Evolutionary conservation across 1,139 yeast genomes (phyloP).

Genomic region (Yamadazyma atmosphaerica): DNA sequence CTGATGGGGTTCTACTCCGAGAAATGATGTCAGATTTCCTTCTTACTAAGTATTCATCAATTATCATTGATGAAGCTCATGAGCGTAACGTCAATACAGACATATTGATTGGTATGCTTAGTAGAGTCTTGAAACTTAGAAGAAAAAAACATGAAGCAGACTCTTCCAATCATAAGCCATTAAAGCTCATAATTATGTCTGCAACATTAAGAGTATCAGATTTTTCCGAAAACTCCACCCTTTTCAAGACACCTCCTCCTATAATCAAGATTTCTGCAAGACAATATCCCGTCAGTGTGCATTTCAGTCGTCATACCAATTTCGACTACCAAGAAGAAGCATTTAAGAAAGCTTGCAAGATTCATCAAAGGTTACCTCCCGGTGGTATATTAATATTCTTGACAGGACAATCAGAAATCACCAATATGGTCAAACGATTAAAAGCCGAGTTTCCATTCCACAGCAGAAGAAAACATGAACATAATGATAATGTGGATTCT

Average conservation of each 20-base stretch:
- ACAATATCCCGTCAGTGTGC: slow-evolving; percentile 91
- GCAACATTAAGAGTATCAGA: slow-evolving; percentile 94
- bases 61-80: slow-evolving; percentile 96
- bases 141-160: slow-evolving; percentile 51
- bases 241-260: slow-evolving; percentile 85
- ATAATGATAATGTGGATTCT: slow-evolving; percentile 22
- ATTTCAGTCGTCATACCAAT: slow-evolving; percentile 80
- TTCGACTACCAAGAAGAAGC: slow-evolving; percentile 86
- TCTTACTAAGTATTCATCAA: slow-evolving; percentile 76
- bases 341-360: slow-evolving; percentile 78
- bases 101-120: slow-evolving; percentile 89
- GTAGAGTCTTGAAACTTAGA: slow-evolving; percentile 81
- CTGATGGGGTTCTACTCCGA: slow-evolving; percentile 93
- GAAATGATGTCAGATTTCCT: slow-evolving; percentile 90
- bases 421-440: slow-evolving; percentile 67
- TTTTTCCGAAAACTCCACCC: slow-evolving; percentile 73
- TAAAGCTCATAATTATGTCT: slow-evolving; percentile 81
- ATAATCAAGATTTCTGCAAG: slow-evolving; percentile 89
- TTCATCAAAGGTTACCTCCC: slow-evolving; percentile 82
- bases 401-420: slow-evolving; percentile 94
- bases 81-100: slow-evolving; percentile 96
- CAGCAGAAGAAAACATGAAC: slow-evolving; percentile 20
- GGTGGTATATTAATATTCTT: slow-evolving; percentile 92
- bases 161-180: slow-evolving; percentile 53
- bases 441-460: slow-evolving; percentile 69